Base-by-base conservation (phyloP, 495 filamentous ascomycete species). In the Apodospora peruviana region DNA sequence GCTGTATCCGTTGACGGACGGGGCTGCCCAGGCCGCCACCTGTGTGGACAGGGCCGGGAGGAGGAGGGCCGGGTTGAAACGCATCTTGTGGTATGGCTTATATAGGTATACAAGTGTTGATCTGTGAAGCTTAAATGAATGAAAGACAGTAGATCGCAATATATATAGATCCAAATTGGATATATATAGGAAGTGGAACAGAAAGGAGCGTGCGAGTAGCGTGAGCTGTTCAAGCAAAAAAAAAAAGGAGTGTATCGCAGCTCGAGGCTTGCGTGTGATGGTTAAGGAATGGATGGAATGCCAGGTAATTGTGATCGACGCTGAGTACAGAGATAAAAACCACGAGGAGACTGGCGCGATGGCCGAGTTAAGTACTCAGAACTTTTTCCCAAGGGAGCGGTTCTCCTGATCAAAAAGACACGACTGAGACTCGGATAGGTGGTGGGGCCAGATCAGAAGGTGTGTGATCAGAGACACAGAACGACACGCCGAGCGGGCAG, bases 21-120 rank as follows among this genome's bases (percentile, higher is more conserved):
- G 69, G 8, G 67, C 47, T 17, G 22, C 11, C 58, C 62, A 63
- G 21, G 69, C 69, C 0, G 56, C 55, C 20, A 57, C 63, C 4
- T 44, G 25, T 2, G 42, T 5, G 14, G 49, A 40, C 11, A 62
- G 47, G 25, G 51, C 14, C 9, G 56, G 36, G 14, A 59, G 48
- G 22, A 49, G 12, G 20, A 45, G 11, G 25, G 46, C 10, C 23
- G 44, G 38, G 17, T 43, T n/a, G 45, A 59, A 45, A 36, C 47
- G 59, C 59, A 61, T 61, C 14, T 14, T 51, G 42, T n/a, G 5
- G 9, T 8, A 10, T 41, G 21, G 10, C n/a, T 3, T 19, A 17
- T 44, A 37, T 12, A 17, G n/a, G 43, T 32, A 23, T 38, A 25
- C 23, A 38, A 3, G 48, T n/a, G 32, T 14, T 50, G 47, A 44